Conservation (phyloP, 2,329 filamentous ascomycete species). For the Scleromitrula shiraiana region DNA sequence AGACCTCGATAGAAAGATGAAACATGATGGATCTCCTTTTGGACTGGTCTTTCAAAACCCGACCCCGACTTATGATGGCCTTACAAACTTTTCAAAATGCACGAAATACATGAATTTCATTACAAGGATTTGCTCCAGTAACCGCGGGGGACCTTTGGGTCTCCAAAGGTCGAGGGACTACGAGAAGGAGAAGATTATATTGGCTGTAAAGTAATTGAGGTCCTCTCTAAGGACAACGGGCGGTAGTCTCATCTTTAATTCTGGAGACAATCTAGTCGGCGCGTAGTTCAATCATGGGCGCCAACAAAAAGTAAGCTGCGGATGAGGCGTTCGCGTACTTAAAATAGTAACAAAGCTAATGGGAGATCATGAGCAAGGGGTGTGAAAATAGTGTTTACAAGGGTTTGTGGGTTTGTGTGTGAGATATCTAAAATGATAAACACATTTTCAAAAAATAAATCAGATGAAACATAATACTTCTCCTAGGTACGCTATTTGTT, state of each 20-base stretch:
- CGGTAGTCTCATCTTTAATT: conserved; percentile 10
- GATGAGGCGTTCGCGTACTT: conserved; percentile 10
- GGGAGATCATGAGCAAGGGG: conserved; percentile 3
- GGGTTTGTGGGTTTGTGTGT: background rate
- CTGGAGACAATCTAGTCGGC: conserved; percentile 8
- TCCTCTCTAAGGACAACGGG: conserved; percentile 7
- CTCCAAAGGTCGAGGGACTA: conserved; percentile 6
- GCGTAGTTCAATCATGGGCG: conserved; percentile 5
- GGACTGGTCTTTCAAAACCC: conserved; percentile 4
- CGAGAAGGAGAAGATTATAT: background rate
- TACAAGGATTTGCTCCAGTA: conserved; percentile 7
- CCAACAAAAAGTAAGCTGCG: conserved; percentile 9
- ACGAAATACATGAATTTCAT: background rate
- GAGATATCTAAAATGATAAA: background rate
- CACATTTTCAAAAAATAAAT: conserved; percentile 2
- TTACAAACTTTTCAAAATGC: conserved; percentile 2
- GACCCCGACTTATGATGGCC: conserved; percentile 1
- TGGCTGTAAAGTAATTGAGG: background rate
- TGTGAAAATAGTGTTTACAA: background rate
- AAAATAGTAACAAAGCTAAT: conserved; percentile 6
- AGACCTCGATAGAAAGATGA: conserved; percentile 9
- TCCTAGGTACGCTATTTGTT: background rate
- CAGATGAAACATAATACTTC: conserved; percentile 7
- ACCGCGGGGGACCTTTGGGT: background rate
- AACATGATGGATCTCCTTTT: conserved; percentile 9